Conservation (phyloP, 1,139 yeast species). For the Hyphopichia fennica region DNA sequence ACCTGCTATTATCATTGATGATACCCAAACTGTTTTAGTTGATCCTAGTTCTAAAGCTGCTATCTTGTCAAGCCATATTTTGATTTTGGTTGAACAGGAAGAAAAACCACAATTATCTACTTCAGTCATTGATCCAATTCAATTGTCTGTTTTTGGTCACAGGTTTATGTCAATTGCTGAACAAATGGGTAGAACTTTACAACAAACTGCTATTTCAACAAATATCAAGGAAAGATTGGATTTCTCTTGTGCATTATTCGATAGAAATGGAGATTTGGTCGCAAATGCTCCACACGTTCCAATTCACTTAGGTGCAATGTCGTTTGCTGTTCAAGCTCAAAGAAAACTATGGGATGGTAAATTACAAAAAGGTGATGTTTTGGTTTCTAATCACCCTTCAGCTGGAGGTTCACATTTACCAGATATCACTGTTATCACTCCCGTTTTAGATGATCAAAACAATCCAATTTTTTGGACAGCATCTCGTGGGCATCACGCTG, state of each 20-base stretch:
- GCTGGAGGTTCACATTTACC: constrained; percentile 85
- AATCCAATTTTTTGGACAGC: constrained; percentile 47
- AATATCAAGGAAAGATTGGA: constrained; percentile 82
- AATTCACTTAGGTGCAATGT: constrained; percentile 85
- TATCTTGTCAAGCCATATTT: constrained; percentile 53
- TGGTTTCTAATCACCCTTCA: constrained; percentile 76
- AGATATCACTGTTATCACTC: constrained; percentile 79
- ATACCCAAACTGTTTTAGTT: constrained; percentile 81
- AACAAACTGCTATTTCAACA: constrained; percentile 81
- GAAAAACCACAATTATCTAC: constrained; percentile 23
- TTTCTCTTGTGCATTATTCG: constrained; percentile 83
- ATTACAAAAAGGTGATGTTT: constrained; percentile 67
- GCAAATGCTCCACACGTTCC: constrained; percentile 92
- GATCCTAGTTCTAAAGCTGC: constrained; percentile 72
- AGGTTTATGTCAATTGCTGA: constrained; percentile 88
- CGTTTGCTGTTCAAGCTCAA: constrained; percentile 75
- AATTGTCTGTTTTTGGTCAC: constrained; percentile 77
- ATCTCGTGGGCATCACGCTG: constrained; percentile 50
- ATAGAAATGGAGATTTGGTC: constrained; percentile 70
- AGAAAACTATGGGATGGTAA: constrained; percentile 62
- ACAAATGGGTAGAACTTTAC: constrained; percentile 82
- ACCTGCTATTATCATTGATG: constrained; percentile 83
- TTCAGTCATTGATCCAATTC: constrained; percentile 60
- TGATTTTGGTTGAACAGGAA: constrained; percentile 35
- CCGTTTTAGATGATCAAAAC: constrained; percentile 38